Conservation (phyloP, 257 asterid genomes). For the Nicotiana otophora region DNA sequence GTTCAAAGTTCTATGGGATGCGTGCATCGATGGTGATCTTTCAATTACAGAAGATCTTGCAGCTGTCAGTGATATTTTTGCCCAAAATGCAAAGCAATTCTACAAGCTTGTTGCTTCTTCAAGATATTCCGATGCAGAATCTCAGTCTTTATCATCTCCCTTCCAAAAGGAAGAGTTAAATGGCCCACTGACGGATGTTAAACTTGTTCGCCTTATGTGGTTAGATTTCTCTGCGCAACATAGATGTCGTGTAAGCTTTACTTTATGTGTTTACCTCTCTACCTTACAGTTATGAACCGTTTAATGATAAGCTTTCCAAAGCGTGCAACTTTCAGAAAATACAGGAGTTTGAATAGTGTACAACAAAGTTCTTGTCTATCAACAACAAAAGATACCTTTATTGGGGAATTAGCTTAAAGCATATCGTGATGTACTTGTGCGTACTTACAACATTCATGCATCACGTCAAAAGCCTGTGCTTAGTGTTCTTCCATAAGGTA, state of each 20-base stretch:
- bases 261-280: background rate
- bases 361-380: background rate
- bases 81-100: slow-evolving; percentile 53
- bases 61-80: slow-evolving; percentile 62
- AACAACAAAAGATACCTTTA: background rate
- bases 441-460: background rate
- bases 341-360: background rate
- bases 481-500: too few relatives aligned
- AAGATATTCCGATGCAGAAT: slow-evolving; percentile 24
- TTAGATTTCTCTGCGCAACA: slow-evolving; percentile 85
- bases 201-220: slow-evolving; percentile 74
- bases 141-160: slow-evolving; percentile 11
- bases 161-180: slow-evolving; percentile 19
- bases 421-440: background rate
- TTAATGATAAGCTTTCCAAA: background rate
- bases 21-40: slow-evolving; percentile 69
- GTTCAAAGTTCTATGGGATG: slow-evolving; percentile 65
- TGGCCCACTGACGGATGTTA: slow-evolving; percentile 27
- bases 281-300: background rate
- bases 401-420: background rate
- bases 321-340: background rate
- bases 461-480: background rate
- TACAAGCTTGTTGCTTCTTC: slow-evolving; percentile 53
- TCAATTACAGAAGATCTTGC: slow-evolving; percentile 67
- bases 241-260: slow-evolving; percentile 73